Evolutionary conservation across 495 filamentous ascomycete species (phyloP).

Genomic region (Penicillium longicatenatum): DNA sequence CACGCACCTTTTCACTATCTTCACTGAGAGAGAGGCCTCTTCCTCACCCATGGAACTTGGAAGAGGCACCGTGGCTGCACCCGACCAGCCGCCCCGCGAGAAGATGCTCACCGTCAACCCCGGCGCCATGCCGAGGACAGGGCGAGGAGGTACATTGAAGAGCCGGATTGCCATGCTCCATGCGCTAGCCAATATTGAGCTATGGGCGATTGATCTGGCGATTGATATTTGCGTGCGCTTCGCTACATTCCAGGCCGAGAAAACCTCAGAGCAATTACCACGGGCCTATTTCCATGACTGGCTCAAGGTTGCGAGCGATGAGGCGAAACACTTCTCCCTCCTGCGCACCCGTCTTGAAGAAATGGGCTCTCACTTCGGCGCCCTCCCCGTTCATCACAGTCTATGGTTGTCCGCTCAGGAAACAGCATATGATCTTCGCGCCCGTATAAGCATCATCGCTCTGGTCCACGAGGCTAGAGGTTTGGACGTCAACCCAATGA

Average conservation of each 20-base stretch:
- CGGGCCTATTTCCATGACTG: slow-evolving; percentile 56
- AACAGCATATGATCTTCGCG: slow-evolving; percentile 51
- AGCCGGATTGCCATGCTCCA: slow-evolving; percentile 55
- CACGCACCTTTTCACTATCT: slow-evolving; percentile 48
- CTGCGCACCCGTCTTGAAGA: slow-evolving; percentile 53
- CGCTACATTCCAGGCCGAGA: slow-evolving; percentile 46
- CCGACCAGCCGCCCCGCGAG: slow-evolving; percentile 50
- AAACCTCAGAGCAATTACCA: slow-evolving; percentile 36
- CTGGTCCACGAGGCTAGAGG: slow-evolving; percentile 56
- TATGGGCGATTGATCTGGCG: slow-evolving; percentile 58
- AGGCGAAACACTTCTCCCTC: slow-evolving; percentile 56
- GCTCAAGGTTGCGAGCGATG: slow-evolving; percentile 56
- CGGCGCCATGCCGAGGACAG: slow-evolving; percentile 43
- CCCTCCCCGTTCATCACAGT: slow-evolving; percentile 53
- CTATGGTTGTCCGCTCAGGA: slow-evolving; percentile 50
- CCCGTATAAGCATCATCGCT: slow-evolving; percentile 54
- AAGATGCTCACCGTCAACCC: slow-evolving; percentile 44
- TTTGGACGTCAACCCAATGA: slow-evolving; percentile 55
- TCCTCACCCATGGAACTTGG: slow-evolving; percentile 49
- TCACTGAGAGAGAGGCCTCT: slow-evolving; percentile 42
- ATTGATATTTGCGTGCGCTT: slow-evolving; percentile 57
- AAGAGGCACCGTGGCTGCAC: slow-evolving; percentile 36
- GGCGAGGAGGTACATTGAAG: slow-evolving; percentile 49
- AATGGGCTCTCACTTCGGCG: slow-evolving; percentile 51
- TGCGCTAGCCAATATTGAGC: slow-evolving; percentile 55